A percentile compares a stretch with the other conserved stretches of the same genome.
These are phyloP conservation scores for Corniculantispora saksenae DNA, from an alignment of 2,329 filamentous ascomycete species.

Conservation along the genomic window DNA sequence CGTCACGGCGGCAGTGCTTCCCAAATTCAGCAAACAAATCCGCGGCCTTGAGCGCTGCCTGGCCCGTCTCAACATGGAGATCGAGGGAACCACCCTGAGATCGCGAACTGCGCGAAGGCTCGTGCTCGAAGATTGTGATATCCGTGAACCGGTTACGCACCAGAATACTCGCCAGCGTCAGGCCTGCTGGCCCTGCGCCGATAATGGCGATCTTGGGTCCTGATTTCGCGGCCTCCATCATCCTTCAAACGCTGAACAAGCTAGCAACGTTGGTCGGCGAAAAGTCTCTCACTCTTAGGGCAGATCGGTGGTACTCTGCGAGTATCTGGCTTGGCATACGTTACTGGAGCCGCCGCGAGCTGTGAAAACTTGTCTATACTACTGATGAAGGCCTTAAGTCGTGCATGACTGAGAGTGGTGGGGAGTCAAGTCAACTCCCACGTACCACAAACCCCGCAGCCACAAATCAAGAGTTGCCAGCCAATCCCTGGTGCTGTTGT, in stretches of 20 bases:
- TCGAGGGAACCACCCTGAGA: background rate
- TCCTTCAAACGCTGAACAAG: background rate
- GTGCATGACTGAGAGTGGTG: no score
- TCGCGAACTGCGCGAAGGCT: background rate
- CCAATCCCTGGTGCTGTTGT: no score
- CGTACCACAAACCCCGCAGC: no score
- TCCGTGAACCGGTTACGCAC: background rate
- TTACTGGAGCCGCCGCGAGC: no score
- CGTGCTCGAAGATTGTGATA: background rate
- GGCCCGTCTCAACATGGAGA: background rate
- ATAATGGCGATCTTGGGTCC: background rate
- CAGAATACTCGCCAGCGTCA: background rate
- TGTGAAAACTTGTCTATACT: no score
- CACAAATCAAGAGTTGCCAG: no score
- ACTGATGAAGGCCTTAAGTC: no score
- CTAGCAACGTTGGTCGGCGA: no score
- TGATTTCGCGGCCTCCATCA: background rate
- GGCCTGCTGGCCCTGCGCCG: slow-evolving; percentile 3
- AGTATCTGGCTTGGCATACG: no score
- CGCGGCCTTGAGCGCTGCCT: slow-evolving; percentile 49
- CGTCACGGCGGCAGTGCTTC: slow-evolving; percentile 51
- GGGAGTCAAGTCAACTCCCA: no score
- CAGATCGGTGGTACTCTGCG: no score
- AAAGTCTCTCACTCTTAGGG: no score
- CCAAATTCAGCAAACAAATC: slow-evolving; percentile 51